Evolutionary conservation across 768 basidiomycete species (phyloP).

Genomic region (Sistotremastrum niveocremeum): DNA sequence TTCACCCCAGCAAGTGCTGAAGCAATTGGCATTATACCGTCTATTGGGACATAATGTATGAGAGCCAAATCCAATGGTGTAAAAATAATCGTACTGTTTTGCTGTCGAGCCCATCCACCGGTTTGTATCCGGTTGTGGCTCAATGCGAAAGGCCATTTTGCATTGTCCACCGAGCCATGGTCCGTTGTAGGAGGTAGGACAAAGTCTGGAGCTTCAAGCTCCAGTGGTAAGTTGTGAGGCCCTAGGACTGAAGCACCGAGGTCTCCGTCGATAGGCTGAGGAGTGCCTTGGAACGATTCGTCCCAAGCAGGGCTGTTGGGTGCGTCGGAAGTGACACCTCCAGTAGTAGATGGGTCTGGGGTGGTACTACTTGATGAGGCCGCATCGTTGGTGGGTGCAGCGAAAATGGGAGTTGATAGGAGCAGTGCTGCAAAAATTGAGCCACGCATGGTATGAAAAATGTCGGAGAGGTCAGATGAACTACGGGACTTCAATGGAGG

Average conservation of each 20-base stretch:
- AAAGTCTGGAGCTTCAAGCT: conserved; percentile 29
- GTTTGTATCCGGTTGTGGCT: conserved; percentile 43
- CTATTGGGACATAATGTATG: conserved; percentile 15
- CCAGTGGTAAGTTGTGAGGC: conserved; percentile 26
- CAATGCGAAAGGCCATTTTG: conserved; percentile 44
- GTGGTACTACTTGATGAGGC: no score
- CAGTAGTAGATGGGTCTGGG: no score
- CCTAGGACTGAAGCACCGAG: conserved; percentile 31
- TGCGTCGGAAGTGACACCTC: no score
- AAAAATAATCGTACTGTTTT: conserved; percentile 26
- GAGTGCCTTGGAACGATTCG: neutral
- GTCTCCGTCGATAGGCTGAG: conserved; percentile 24
- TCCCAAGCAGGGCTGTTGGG: no score
- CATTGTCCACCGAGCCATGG: conserved; percentile 31
- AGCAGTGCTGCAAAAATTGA: no score
- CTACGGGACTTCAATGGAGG: no score
- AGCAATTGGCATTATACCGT: conserved; percentile 35
- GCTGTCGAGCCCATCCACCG: conserved; percentile 47
- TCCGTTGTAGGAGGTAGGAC: conserved; percentile 34
- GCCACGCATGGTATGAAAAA: no score
- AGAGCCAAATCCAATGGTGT: neutral
- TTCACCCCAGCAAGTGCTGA: conserved; percentile 31
- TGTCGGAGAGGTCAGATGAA: no score
- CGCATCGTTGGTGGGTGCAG: no score
- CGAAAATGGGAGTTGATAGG: no score